Evolutionary conservation across 306 rosid species (phyloP).

Genomic region (Cicer chorassanicum): DNA sequence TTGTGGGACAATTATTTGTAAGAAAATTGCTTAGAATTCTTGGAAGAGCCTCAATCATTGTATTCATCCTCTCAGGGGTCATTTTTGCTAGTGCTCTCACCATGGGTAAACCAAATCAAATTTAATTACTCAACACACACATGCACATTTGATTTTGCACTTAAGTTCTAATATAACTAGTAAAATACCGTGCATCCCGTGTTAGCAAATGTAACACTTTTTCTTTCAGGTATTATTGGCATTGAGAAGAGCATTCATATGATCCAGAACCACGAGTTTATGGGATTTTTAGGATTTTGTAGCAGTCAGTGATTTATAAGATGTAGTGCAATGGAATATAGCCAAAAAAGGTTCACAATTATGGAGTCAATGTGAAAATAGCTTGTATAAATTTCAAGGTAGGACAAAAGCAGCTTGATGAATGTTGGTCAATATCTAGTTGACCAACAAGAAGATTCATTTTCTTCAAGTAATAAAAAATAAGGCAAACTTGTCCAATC

Average conservation of each 20-base stretch:
- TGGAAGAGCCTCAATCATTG: slow-evolving; percentile 72
- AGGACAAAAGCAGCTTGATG: not conserved
- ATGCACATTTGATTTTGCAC: not conserved
- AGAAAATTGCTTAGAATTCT: slow-evolving; percentile 66
- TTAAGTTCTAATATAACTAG: not conserved
- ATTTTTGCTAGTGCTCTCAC: slow-evolving; percentile 85
- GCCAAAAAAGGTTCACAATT: not conserved
- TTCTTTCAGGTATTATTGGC: slow-evolving; percentile 70
- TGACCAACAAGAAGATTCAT: slow-evolving; percentile 55
- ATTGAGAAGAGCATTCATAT: slow-evolving; percentile 58
- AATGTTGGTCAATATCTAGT: slow-evolving; percentile 47
- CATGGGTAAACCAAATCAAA: slow-evolving; percentile 64
- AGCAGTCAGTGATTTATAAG: slow-evolving; percentile 62
- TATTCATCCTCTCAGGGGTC: slow-evolving; percentile 85
- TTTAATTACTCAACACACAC: not conserved
- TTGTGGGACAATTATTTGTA: slow-evolving; percentile 74
- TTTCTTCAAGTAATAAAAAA: slow-evolving; percentile 45
- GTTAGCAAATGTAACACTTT: slow-evolving; percentile 16
- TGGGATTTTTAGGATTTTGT: slow-evolving; percentile 87
- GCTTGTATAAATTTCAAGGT: slow-evolving; percentile 21
- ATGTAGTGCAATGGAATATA: slow-evolving; percentile 11
- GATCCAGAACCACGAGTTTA: slow-evolving; percentile 74
- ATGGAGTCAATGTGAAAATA: slow-evolving; percentile 6
- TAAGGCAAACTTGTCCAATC: slow-evolving; percentile 6
- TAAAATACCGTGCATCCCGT: no score